Evolutionary conservation across 108 stramenopile species (phyloP).

Genomic region (Fragilariopsis cylindrus): DNA sequence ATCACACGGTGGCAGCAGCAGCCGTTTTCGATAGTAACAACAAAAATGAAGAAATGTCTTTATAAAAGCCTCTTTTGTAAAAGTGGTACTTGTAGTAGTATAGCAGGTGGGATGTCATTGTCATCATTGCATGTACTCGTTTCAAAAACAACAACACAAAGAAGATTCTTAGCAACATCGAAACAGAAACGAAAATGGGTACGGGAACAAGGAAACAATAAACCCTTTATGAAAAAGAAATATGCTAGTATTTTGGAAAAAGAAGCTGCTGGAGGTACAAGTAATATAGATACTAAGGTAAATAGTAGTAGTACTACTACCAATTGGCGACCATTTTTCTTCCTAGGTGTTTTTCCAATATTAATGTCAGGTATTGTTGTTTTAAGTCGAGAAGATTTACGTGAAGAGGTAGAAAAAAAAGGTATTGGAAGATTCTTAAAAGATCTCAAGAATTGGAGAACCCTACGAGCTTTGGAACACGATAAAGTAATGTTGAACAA

Average conservation of each 20-base stretch:
- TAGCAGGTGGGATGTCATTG: background rate
- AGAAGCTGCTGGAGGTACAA: background rate
- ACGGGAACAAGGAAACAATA: background rate
- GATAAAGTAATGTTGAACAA: no score
- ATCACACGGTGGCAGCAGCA: no score
- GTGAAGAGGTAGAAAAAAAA: slow-evolving; percentile 23
- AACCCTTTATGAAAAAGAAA: slow-evolving; percentile 13
- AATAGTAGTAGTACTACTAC: background rate
- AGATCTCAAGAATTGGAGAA: slow-evolving; percentile 7
- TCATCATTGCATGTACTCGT: background rate
- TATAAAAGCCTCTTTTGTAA: no score
- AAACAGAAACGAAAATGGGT: slow-evolving; percentile 29
- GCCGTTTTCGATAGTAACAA: no score
- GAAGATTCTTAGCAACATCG: slow-evolving; percentile 23
- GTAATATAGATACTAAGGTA: slow-evolving; percentile 2
- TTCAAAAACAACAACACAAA: background rate
- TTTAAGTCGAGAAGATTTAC: slow-evolving; percentile 34
- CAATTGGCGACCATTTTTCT: slow-evolving; percentile 26
- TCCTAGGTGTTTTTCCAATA: slow-evolving; percentile 38
- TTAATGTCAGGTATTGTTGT: slow-evolving; percentile 29
- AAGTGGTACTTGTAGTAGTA: no score
- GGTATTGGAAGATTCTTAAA: slow-evolving; percentile 13
- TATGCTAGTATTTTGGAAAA: background rate
- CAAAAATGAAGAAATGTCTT: no score
- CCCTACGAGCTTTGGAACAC: no score